Percentiles rank a stretch among this genome's conserved stretches.
Conservation (phyloP, 1,284 basidiomycete species). For the Microbotryum intermedium region DNA sequence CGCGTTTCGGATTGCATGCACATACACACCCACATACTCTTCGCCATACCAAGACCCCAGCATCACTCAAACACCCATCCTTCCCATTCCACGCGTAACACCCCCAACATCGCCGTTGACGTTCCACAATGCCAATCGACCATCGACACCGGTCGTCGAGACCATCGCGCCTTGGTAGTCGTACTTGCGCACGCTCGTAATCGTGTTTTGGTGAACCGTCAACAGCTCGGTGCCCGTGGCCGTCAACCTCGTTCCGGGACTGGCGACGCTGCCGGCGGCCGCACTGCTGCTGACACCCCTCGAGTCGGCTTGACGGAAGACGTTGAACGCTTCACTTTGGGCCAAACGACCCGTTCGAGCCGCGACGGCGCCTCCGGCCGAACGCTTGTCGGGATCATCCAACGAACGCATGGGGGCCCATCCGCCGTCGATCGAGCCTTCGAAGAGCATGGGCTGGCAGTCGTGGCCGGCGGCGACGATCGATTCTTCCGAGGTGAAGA, state of each 20-base stretch:
- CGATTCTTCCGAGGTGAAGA: slow-evolving; percentile 71
- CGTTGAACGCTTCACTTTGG: slow-evolving; percentile 82
- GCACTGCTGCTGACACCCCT: slow-evolving; percentile 54
- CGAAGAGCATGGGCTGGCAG: slow-evolving; percentile 86
- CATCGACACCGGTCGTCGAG: slow-evolving; percentile 91
- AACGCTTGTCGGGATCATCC: slow-evolving; percentile 51
- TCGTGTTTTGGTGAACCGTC: slow-evolving; percentile 97
- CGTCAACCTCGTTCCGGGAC: slow-evolving; percentile 36
- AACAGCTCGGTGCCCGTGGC: slow-evolving; percentile 59
- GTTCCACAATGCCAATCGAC: slow-evolving; percentile 85
- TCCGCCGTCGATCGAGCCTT: slow-evolving; percentile 54
- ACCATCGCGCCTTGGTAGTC: slow-evolving; percentile 57
- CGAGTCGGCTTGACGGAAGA: slow-evolving; percentile 86
- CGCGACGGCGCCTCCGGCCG: slow-evolving; percentile 40
- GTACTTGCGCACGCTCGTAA: slow-evolving; percentile 79
- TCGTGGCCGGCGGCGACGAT: slow-evolving; percentile 93
- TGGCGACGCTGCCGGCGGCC: slow-evolving; percentile 36
- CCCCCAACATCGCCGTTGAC: slow-evolving; percentile 43
- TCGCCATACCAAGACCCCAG: not conserved
- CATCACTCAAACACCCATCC: slow-evolving; percentile 16
- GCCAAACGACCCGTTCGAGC: slow-evolving; percentile 69
- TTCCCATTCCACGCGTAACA: slow-evolving; percentile 15
- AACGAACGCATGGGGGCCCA: slow-evolving; percentile 73
- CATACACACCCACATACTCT: not conserved
- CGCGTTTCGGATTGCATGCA: not conserved